These are phyloP conservation scores for Sugiyamaella chiloensis DNA, from an alignment of 805 yeast species.

Conservation along the genomic window DNA sequence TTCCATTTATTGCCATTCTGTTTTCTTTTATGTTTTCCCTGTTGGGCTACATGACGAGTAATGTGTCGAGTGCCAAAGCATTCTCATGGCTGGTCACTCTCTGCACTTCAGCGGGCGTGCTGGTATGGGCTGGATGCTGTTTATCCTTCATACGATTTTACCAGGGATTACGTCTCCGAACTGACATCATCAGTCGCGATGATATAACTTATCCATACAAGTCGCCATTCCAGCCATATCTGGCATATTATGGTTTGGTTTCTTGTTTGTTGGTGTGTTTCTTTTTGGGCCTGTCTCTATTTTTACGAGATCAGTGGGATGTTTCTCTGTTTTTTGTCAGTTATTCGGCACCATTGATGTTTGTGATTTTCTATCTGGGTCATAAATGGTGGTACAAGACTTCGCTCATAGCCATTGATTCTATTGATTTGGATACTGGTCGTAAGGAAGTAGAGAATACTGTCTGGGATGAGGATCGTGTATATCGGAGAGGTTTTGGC, in stretches of 20 bases:
- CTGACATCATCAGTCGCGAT: slow-evolving; percentile 61
- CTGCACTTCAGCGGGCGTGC: slow-evolving; percentile 68
- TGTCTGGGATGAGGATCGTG: slow-evolving; percentile 73
- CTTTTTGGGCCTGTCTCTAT: slow-evolving; percentile 61
- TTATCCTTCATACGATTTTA: slow-evolving; percentile 61
- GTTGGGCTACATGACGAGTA: slow-evolving; percentile 58
- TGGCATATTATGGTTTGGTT: slow-evolving; percentile 59
- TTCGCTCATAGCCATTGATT: slow-evolving; percentile 62
- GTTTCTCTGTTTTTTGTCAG: slow-evolving; percentile 59
- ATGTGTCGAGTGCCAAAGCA: slow-evolving; percentile 54
- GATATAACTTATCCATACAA: slow-evolving; percentile 65
- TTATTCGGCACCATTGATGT: slow-evolving; percentile 58
- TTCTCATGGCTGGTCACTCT: slow-evolving; percentile 66
- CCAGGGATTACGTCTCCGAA: slow-evolving; percentile 56
- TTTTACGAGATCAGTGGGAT: slow-evolving; percentile 56
- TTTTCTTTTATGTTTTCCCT: slow-evolving; percentile 60
- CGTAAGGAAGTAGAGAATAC: slow-evolving; percentile 77
- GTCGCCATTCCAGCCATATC: slow-evolving; percentile 67
- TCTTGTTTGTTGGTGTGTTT: slow-evolving; percentile 52
- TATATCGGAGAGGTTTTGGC: slow-evolving; percentile 17
- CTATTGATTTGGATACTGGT: slow-evolving; percentile 78
- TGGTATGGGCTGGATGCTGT: slow-evolving; percentile 78
- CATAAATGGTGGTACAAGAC: slow-evolving; percentile 62
- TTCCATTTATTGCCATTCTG: slow-evolving; percentile 68
- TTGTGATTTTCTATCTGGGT: slow-evolving; percentile 48